Base-by-base conservation (phyloP, 768 basidiomycete species). In the Boletus reticulatus region DNA sequence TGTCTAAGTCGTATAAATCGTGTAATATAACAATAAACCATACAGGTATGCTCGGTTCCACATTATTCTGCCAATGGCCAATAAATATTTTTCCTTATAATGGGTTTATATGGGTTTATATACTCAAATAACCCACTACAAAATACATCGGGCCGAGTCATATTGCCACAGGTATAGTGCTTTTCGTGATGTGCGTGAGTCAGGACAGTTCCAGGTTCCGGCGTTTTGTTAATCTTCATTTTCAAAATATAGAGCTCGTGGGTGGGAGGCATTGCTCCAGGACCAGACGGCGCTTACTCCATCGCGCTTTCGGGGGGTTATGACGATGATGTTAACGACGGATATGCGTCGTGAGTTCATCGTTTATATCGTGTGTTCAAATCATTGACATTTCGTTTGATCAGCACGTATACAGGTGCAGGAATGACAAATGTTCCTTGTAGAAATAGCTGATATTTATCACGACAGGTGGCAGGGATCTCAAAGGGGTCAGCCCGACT, bases 301-400 rank as follows among this genome's bases (percentile, higher is more conserved):
- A 81, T 97, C 14, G 93, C 89, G 3, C 80, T 96, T 4, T 93
- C 90, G 39, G 94, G 94, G 12, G 94, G 91, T 3, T 94, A 94
- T 53, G 87, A 89, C 32, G 92, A 93, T 52, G 92, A 93, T 61
- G 80, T 93, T 17, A 92, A 94, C 58, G 68, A 84, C 16, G 91
- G 91, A 51, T 87, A 92, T 58, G 88, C 80, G 13, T 93, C 92
- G 90, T 92, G 64, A 72, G 89, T 83, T 31, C 9, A 27, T n/a
- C n/a, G n/a, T n/a, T n/a, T n/a, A n/a, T n/a, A n/a, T n/a, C n/a
- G n/a, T n/a, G n/a, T n/a, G n/a, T n/a, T n/a, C n/a, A n/a, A 9
- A 6, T 4, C 4, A 38, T 52, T 56, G 10, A 58, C 34, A 6
- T 39, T 36, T 19, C 12, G 5, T 65, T 38, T 37, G 12, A 22